Percentiles rank a stretch among this genome's conserved stretches.
Conservation (phyloP, 1,139 yeast species). For the Suhomyces chickasaworum region DNA sequence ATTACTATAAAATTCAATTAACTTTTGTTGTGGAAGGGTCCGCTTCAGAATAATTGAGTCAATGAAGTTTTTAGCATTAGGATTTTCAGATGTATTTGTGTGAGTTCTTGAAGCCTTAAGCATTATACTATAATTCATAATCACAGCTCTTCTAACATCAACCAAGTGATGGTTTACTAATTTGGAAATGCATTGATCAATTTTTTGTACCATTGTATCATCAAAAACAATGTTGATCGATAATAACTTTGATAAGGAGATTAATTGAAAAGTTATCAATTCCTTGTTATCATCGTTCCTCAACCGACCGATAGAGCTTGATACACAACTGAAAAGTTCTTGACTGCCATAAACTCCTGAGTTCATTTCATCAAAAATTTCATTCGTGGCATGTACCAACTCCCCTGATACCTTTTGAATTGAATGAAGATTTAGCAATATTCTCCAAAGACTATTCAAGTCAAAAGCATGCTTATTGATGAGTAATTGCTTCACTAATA, state of each 20-base stretch:
- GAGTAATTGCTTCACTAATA: slow-evolving; percentile 39
- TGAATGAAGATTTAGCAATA: slow-evolving; percentile 24
- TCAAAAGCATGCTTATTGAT: slow-evolving; percentile 28
- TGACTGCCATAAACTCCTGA: slow-evolving; percentile 28
- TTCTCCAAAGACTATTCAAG: slow-evolving; percentile 26
- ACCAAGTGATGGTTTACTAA: slow-evolving; percentile 36
- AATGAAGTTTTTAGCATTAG: slow-evolving; percentile 22
- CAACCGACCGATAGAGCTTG: slow-evolving; percentile 15
- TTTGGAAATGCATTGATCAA: slow-evolving; percentile 32
- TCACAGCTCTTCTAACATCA: slow-evolving; percentile 42
- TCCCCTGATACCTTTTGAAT: slow-evolving; percentile 16
- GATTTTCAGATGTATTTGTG: slow-evolving; percentile 9
- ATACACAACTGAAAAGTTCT: slow-evolving; percentile 21
- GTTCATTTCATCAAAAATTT: slow-evolving; percentile 36
- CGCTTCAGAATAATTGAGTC: slow-evolving; percentile 28
- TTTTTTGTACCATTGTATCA: slow-evolving; percentile 25
- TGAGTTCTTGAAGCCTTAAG: slow-evolving; percentile 24
- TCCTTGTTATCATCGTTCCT: slow-evolving; percentile 8
- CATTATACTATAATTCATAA: slow-evolving; percentile 44
- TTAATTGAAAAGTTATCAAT: slow-evolving; percentile 23
- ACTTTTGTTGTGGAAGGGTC: slow-evolving; percentile 36
- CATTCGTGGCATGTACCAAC: slow-evolving; percentile 22
- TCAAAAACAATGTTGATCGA: slow-evolving; percentile 22
- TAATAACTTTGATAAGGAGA: slow-evolving; percentile 27
- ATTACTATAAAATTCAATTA: slow-evolving; percentile 34